Percentiles rank a stretch among this genome's conserved stretches.
phyloP scores from a whole-genome alignment of 495 filamentous ascomycete genomes.

The Penicillium subrubescens region DNA sequence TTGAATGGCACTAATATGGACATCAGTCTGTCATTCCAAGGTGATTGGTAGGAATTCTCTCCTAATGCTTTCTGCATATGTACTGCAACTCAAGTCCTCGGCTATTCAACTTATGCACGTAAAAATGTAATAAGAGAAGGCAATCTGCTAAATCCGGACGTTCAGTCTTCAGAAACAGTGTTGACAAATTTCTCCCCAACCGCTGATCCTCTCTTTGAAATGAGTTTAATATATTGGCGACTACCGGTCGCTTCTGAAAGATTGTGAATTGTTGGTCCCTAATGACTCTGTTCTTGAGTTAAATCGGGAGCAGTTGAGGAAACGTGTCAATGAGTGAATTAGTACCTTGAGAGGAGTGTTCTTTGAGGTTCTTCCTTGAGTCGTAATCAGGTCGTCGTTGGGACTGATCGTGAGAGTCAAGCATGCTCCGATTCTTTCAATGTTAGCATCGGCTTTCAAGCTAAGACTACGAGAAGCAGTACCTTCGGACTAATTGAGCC shows the following conservation, averaged over 20 bases:
- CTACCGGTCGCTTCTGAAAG: not conserved
- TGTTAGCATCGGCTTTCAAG: not conserved
- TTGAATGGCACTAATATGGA: not conserved
- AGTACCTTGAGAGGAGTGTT: not conserved
- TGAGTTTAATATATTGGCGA: not conserved
- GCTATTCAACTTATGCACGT: not conserved
- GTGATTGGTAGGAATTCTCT: not conserved
- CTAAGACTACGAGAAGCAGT: not conserved
- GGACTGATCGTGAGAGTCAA: not conserved
- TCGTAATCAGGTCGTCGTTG: not conserved
- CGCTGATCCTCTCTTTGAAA: not conserved
- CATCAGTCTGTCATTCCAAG: too few species aligned
- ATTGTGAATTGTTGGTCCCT: not conserved
- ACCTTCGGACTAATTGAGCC: not conserved
- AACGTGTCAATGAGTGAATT: not conserved
- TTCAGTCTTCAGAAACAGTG: not conserved
- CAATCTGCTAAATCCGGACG: not conserved
- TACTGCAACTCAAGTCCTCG: not conserved
- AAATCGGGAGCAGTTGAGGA: not conserved
- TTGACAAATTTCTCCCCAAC: not conserved
- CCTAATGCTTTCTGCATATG: not conserved
- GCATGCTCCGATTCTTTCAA: not conserved
- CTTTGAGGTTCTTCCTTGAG: not conserved
- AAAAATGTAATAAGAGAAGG: not conserved
- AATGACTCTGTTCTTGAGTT: not conserved